These are phyloP conservation scores for Blastomyces percursus DNA, from an alignment of 2,329 filamentous ascomycete species.

Conservation along the genomic window DNA sequence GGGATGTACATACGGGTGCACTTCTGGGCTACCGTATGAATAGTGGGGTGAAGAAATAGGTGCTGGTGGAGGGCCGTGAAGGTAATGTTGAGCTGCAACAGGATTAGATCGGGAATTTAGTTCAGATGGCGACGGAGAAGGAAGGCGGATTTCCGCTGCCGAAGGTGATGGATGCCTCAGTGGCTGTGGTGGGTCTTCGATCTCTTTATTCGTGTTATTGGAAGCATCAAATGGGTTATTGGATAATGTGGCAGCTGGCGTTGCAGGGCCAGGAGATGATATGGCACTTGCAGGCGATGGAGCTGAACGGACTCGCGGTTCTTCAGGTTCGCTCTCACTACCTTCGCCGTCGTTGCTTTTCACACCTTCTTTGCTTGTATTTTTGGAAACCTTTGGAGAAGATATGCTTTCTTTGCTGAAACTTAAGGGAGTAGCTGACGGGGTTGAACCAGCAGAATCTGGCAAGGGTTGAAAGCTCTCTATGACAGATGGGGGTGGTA, in stretches of 20 bases:
- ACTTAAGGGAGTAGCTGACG: conserved; percentile 9
- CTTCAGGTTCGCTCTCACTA: conserved; percentile 3
- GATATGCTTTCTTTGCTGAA: conserved; percentile 5
- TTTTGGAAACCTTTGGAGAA: not conserved
- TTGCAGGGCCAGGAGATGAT: not conserved
- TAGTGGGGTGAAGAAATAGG: conserved; percentile 15
- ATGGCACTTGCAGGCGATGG: conserved; percentile 2
- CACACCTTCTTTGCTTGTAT: not conserved
- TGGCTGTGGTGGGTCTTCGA: conserved; percentile 9
- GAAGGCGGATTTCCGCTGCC: conserved; percentile 2
- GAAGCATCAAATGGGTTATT: conserved; percentile 9
- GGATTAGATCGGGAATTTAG: conserved; percentile 11
- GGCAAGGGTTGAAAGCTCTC: conserved; percentile 13
- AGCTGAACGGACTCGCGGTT: not conserved
- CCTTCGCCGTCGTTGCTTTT: conserved; percentile 1
- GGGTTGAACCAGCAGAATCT: conserved; percentile 11
- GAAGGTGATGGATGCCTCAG: conserved; percentile 7
- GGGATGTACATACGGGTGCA: conserved; percentile 29
- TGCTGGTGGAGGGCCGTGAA: conserved; percentile 14
- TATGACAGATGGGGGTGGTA: conserved; percentile 11
- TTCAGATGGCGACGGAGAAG: conserved; percentile 11
- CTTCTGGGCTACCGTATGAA: conserved; percentile 23
- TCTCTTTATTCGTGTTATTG: conserved; percentile 7
- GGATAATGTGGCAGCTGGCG: conserved; percentile 4
- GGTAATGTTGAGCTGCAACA: conserved; percentile 14